These are phyloP conservation scores for Dendryphion nanum DNA, from an alignment of 2,329 filamentous ascomycete species.

Conservation along the genomic window DNA sequence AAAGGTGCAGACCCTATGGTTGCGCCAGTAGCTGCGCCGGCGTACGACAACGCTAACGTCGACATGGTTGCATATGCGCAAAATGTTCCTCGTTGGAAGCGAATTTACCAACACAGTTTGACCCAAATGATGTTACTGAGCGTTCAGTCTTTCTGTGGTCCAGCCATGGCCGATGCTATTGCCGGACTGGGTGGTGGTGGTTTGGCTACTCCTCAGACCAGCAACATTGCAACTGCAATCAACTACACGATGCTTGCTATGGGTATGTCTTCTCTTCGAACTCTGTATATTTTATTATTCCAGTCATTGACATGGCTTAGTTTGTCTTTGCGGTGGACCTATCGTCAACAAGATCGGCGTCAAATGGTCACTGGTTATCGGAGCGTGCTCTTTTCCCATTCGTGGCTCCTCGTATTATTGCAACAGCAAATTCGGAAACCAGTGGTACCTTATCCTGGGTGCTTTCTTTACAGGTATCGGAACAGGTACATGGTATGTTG, in stretches of 20 bases:
- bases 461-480: slow-evolving; percentile 26
- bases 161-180: slow-evolving; percentile 32
- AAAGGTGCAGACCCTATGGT: slow-evolving; percentile 27
- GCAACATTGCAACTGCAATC: slow-evolving; percentile 40
- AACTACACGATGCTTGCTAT: slow-evolving; percentile 28
- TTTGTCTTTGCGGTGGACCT: slow-evolving; percentile 46
- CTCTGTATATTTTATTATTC: no score
- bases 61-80: slow-evolving; percentile 37
- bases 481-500: slow-evolving; percentile 49
- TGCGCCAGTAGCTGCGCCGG: slow-evolving; percentile 5
- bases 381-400: slow-evolving; percentile 45
- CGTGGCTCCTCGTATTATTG: slow-evolving; percentile 50
- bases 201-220: slow-evolving; percentile 45
- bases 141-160: slow-evolving; percentile 44
- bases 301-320: slow-evolving; percentile 8
- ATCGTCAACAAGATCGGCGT: slow-evolving; percentile 49
- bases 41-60: slow-evolving; percentile 7
- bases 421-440: slow-evolving; percentile 50
- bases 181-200: slow-evolving; percentile 42
- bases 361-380: slow-evolving; percentile 49
- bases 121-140: slow-evolving; percentile 51
- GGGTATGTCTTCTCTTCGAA: slow-evolving; percentile 4
- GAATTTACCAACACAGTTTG: slow-evolving; percentile 48
- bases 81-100: slow-evolving; percentile 43
- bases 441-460: slow-evolving; percentile 43